A percentile compares a stretch with the other conserved stretches of the same genome.
Evolutionary conservation across 805 yeast species (phyloP).

Genomic region (Ogataea nitratoaversa): DNA sequence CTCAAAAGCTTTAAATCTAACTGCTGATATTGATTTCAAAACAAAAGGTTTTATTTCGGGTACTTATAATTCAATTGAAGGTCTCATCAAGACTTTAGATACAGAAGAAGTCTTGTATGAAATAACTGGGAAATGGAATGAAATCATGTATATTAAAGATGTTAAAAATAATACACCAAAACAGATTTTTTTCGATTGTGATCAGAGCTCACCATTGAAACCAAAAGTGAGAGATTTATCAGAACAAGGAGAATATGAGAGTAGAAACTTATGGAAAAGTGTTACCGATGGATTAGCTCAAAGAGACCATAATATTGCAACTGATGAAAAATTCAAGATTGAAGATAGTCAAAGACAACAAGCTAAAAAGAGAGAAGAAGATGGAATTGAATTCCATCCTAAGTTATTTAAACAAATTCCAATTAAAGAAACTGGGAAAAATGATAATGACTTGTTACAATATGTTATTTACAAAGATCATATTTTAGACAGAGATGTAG

Average conservation of each 20-base stretch:
- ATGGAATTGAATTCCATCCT: conserved; percentile 78
- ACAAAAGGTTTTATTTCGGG: conserved; percentile 94
- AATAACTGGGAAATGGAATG: conserved; percentile 92
- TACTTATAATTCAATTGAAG: conserved; percentile 84
- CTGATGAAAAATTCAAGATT: conserved; percentile 80
- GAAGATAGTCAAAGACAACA: conserved; percentile 80
- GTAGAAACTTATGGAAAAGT: conserved; percentile 76
- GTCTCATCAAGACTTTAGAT: conserved; percentile 51
- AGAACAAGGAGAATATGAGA: conserved; percentile 80
- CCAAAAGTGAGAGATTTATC: conserved; percentile 75
- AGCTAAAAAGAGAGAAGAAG: conserved; percentile 71
- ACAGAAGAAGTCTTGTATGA: conserved; percentile 56
- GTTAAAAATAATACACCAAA: conserved; percentile 34
- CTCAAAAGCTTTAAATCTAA: conserved; percentile 53
- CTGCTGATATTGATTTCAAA: conserved; percentile 87
- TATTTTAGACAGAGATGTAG: conserved; percentile 40
- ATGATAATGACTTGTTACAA: conserved; percentile 48
- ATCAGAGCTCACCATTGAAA: conserved; percentile 42
- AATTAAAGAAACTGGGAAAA: conserved; percentile 26
- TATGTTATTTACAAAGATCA: conserved; percentile 56
- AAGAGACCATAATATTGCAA: conserved; percentile 79
- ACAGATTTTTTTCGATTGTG: conserved; percentile 56
- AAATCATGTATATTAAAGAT: conserved; percentile 64
- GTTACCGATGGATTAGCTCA: conserved; percentile 78
- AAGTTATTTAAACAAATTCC: conserved; percentile 58